Evolutionary conservation across 495 filamentous ascomycete genomes (phyloP).

Genomic region (Trichoderma virens): DNA sequence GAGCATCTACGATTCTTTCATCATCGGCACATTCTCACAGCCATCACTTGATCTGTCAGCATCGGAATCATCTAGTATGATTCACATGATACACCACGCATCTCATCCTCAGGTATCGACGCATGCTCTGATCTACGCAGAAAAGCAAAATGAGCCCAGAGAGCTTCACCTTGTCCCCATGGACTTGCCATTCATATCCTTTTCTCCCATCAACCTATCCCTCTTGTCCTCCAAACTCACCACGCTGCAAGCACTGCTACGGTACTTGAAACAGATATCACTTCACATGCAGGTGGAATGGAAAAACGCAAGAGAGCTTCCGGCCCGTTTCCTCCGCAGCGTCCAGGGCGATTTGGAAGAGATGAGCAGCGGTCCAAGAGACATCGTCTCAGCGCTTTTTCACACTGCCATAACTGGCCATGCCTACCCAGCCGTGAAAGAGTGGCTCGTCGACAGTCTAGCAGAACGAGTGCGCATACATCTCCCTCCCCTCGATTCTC

Average conservation of each 20-base stretch:
- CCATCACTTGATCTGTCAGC: constrained; percentile 17
- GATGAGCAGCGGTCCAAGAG: constrained; percentile 35
- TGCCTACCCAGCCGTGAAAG: constrained; percentile 64
- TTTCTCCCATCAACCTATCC: constrained; percentile 71
- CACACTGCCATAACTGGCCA: constrained; percentile 82
- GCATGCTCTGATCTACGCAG: constrained; percentile 60
- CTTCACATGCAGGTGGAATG: constrained; percentile 68
- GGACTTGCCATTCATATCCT: constrained; percentile 72
- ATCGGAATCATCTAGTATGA: constrained; percentile 12
- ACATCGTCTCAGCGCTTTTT: constrained; percentile 68
- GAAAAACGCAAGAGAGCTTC: constrained; percentile 74
- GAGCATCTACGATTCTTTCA: constrained; percentile 84
- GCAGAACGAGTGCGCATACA: constrained; percentile 61
- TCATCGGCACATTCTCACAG: constrained; percentile 61
- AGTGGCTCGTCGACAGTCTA: constrained; percentile 85
- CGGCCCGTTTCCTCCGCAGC: constrained; percentile 64
- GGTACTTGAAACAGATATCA: constrained; percentile 73
- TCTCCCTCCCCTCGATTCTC: background rate
- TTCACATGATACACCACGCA: constrained; percentile 50
- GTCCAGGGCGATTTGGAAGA: constrained; percentile 52
- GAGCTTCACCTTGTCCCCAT: constrained; percentile 62
- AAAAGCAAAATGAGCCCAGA: constrained; percentile 19
- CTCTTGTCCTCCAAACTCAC: constrained; percentile 80
- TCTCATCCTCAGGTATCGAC: constrained; percentile 69
- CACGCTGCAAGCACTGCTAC: constrained; percentile 73